Evolutionary conservation across 371 early-diverging fungal genomes (phyloP).

Genomic region (Scutellospora calospora): DNA sequence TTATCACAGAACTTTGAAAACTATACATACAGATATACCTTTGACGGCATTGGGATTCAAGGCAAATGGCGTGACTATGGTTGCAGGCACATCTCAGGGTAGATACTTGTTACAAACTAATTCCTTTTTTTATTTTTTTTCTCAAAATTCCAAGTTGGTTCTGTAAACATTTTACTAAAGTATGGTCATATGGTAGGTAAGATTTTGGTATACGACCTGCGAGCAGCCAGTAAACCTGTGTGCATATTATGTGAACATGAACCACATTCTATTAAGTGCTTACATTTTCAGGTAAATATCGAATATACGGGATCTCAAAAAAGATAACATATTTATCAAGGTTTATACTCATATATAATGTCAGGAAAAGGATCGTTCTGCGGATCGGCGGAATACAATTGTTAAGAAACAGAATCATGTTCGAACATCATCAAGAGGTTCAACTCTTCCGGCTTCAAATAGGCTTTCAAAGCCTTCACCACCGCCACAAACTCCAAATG

Average conservation of each 20-base stretch:
- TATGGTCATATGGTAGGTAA: conserved; percentile 41
- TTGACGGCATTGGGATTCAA: conserved; percentile 56
- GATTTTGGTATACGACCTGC: conserved; percentile 52
- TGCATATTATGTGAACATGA: conserved; percentile 47
- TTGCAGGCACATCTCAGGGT: conserved; percentile 57
- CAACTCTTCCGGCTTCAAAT: not conserved
- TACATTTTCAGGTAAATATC: conserved; percentile 51
- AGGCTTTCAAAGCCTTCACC: conserved; percentile 16
- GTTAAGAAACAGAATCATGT: conserved; percentile 46
- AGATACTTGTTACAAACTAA: too few species aligned
- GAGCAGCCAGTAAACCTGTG: conserved; percentile 50
- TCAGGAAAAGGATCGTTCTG: conserved; percentile 9
- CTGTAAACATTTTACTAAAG: too few species aligned
- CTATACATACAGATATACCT: conserved; percentile 47
- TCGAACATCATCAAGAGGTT: conserved; percentile 44
- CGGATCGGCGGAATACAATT: conserved; percentile 16
- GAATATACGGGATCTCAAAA: too few species aligned
- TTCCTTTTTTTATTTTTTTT: not conserved
- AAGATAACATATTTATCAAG: not conserved
- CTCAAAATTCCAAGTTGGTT: not conserved
- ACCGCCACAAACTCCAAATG: conserved; percentile 6
- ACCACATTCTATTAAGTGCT: conserved; percentile 47
- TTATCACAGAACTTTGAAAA: conserved; percentile 47
- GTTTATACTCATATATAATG: conserved; percentile 43
- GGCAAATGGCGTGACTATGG: conserved; percentile 53